Evolutionary conservation across 345 rosid genomes (phyloP).

Genomic region (Leavenworthia alabamica): DNA sequence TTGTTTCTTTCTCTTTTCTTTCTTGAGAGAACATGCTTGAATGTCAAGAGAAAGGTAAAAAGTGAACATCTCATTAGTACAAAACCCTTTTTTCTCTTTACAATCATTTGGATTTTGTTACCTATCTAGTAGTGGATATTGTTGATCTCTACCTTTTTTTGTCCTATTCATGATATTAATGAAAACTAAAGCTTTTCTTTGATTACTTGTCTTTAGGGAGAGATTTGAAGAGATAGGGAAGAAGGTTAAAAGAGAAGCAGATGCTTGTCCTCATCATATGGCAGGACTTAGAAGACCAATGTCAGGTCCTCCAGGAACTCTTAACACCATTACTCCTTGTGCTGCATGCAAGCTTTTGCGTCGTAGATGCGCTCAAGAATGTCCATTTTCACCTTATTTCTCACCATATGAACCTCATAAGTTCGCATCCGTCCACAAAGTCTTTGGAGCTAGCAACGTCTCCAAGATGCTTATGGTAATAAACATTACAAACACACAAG

Average conservation of each 20-base stretch:
- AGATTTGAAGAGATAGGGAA: conserved; percentile 79
- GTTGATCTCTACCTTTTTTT: too few relatives aligned
- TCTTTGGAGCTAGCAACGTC: conserved; percentile 97
- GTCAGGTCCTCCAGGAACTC: conserved; percentile 69
- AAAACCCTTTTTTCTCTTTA: neutral
- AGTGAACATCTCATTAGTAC: conserved; percentile 17
- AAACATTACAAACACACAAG: neutral
- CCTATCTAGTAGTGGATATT: conserved; percentile 3
- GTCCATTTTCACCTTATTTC: conserved; percentile 94
- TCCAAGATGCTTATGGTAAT: conserved; percentile 86
- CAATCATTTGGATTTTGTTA: conserved; percentile 5
- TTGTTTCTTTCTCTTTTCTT: conserved; percentile 24
- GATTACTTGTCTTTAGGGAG: conserved; percentile 40
- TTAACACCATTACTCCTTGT: conserved; percentile 89
- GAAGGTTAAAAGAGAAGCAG: conserved; percentile 76
- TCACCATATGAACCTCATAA: conserved; percentile 95
- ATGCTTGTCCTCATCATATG: conserved; percentile 57
- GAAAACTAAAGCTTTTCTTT: neutral
- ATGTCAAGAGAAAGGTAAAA: conserved; percentile 91
- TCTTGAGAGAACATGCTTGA: conserved; percentile 84
- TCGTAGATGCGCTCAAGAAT: conserved; percentile 90
- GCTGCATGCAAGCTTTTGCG: conserved; percentile 95
- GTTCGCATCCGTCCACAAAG: conserved; percentile 91
- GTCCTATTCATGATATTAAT: conserved; percentile 11
- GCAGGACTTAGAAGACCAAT: conserved; percentile 74